Conservation (phyloP, 2,329 filamentous ascomycete species). For the Penicillium sp. region DNA sequence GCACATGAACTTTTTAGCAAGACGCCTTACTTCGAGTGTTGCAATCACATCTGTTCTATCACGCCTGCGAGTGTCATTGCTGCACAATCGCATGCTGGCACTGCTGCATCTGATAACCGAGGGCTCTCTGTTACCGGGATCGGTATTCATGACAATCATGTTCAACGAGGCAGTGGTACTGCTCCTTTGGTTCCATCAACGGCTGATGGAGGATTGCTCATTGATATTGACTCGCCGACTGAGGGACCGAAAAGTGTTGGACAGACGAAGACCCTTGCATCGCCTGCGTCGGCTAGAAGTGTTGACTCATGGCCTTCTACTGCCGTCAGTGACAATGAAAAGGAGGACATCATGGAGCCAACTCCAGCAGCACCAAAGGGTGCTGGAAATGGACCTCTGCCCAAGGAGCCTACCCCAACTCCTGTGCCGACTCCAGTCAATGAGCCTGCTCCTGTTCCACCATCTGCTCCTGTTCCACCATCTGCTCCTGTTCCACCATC, state of each 20-base stretch:
- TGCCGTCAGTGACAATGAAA: constrained; percentile 10
- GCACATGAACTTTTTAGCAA: constrained; percentile 41
- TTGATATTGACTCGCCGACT: constrained; percentile 18
- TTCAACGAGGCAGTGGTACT: background rate
- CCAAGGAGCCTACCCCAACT: no score
- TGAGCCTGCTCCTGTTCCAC: constrained; percentile 2
- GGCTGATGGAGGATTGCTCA: constrained; percentile 10
- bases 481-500: no score
- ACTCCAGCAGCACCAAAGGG: background rate
- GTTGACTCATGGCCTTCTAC: constrained; percentile 14
- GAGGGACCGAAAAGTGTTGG: constrained; percentile 3
- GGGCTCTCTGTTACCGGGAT: constrained; percentile 19
- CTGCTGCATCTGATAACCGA: constrained; percentile 12
- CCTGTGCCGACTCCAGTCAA: background rate
- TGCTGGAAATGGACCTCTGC: no score
- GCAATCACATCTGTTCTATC: constrained; percentile 40
- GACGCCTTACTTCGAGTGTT: constrained; percentile 41
- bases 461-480: constrained; percentile 1
- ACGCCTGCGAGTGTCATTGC: constrained; percentile 23
- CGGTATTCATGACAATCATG: background rate
- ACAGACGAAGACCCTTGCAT: constrained; percentile 4
- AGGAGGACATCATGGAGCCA: constrained; percentile 2
- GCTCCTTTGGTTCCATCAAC: background rate
- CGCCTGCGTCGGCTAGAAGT: constrained; percentile 7
- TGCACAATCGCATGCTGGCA: background rate